Percentiles rank a stretch among this genome's conserved stretches.
These are phyloP conservation scores for Podospora anserina DNA, from an alignment of 495 filamentous ascomycete genomes.

Conservation along the genomic window DNA sequence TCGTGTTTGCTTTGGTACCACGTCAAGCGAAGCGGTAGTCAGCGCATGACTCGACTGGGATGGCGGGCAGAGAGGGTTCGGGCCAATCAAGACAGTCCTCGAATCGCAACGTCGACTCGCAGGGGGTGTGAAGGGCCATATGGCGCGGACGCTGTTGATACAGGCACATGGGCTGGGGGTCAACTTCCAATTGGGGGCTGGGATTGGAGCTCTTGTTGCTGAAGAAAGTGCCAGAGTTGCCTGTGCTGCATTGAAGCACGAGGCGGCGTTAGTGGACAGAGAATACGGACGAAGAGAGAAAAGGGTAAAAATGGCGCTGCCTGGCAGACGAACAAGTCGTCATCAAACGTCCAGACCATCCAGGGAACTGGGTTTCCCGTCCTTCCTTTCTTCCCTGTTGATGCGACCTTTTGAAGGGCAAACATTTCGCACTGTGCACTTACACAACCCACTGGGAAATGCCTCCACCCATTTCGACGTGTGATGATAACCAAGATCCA, in stretches of 20 bases:
- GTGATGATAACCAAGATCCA: conserved; percentile 2
- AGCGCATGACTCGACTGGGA: too few relatives aligned
- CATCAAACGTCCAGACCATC: background rate
- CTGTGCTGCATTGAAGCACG: background rate
- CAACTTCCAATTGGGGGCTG: conserved; percentile 13
- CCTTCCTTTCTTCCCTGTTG: background rate
- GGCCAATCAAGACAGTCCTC: too few relatives aligned
- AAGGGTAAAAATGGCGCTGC: background rate
- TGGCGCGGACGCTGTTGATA: too few relatives aligned
- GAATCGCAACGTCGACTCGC: too few relatives aligned
- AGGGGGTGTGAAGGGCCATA: too few relatives aligned
- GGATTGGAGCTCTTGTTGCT: background rate
- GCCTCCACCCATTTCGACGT: conserved; percentile 7
- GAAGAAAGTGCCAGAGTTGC: background rate
- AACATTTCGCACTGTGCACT: conserved; percentile 12
- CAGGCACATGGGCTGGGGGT: conserved; percentile 11
- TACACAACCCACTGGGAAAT: conserved; percentile 6
- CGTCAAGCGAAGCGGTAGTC: too few relatives aligned
- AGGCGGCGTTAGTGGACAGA: background rate
- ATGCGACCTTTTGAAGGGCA: background rate
- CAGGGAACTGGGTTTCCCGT: conserved; percentile 5
- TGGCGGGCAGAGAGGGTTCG: too few relatives aligned
- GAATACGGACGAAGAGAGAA: background rate
- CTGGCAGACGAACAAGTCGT: background rate
- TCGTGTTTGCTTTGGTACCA: too few relatives aligned